A percentile compares a stretch with the other conserved stretches of the same genome.
phyloP scores from a whole-genome alignment of 2,329 filamentous ascomycete genomes.

The Nectriaceae sp. region DNA sequence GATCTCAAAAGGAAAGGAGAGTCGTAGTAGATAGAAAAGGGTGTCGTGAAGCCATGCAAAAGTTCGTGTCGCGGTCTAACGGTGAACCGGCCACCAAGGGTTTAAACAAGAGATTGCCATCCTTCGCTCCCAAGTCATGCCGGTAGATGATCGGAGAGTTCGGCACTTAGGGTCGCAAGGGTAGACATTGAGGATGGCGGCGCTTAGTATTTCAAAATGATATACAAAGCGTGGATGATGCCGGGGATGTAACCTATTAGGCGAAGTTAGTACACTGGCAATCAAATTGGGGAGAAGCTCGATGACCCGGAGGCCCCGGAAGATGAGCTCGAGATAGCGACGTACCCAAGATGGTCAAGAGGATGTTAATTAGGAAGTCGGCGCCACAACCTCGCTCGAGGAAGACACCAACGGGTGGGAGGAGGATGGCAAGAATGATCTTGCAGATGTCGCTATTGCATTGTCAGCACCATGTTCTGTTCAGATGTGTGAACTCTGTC shows the following conservation, averaged over 20 bases:
- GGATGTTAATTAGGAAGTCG: conserved; percentile 90
- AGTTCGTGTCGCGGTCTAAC: neutral
- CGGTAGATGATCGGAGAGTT: neutral
- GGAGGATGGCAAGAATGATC: conserved; percentile 83
- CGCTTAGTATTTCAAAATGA: conserved; percentile 82
- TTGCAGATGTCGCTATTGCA: conserved; percentile 57
- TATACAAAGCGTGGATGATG: conserved; percentile 93
- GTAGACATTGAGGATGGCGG: neutral
- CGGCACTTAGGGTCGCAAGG: neutral
- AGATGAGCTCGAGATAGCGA: conserved; percentile 4
- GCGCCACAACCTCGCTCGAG: conserved; percentile 88
- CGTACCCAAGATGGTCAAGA: conserved; percentile 73
- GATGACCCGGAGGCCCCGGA: conserved; percentile 40
- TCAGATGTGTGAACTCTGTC: too few species aligned
- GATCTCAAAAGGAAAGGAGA: conserved; percentile 2
- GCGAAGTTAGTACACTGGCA: conserved; percentile 13
- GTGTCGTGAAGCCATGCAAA: neutral
- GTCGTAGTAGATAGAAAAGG: neutral
- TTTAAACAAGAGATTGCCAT: neutral
- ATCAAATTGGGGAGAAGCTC: neutral
- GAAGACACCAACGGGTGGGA: conserved; percentile 90
- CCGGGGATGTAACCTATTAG: conserved; percentile 65
- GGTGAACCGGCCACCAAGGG: neutral
- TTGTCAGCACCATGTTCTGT: neutral
- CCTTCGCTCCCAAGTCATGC: neutral